A percentile compares a stretch with the other conserved stretches of the same genome.
These are phyloP conservation scores for Taphrina communis DNA, from an alignment of 1,139 yeast species.

Conservation along the genomic window DNA sequence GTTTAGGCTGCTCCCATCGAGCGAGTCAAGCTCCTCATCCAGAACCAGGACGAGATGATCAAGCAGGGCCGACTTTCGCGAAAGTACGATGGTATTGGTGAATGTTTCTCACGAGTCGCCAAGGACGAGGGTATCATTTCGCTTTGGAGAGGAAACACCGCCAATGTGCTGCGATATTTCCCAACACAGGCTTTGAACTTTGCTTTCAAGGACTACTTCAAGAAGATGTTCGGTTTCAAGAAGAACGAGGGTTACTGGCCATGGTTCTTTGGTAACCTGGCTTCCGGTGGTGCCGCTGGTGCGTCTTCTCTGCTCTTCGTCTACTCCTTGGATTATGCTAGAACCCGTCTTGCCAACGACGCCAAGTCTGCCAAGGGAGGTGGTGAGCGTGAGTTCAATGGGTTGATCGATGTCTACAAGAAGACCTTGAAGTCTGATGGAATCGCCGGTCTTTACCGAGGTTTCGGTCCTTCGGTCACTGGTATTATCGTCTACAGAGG, in stretches of 20 bases:
- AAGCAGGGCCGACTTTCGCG: constrained; percentile 76
- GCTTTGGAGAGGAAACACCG: constrained; percentile 87
- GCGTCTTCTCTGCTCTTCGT: constrained; percentile 75
- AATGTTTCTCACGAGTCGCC: constrained; percentile 75
- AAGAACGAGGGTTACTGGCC: constrained; percentile 69
- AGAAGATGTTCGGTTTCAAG: constrained; percentile 76
- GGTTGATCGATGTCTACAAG: constrained; percentile 76
- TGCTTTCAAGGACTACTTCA: constrained; percentile 83
- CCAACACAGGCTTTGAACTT: constrained; percentile 85
- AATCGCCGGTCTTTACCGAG: constrained; percentile 81
- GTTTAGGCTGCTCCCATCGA: constrained; percentile 75
- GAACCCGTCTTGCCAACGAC: constrained; percentile 84
- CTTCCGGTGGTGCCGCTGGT: constrained; percentile 85
- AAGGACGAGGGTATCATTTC: constrained; percentile 72
- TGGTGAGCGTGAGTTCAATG: constrained; percentile 79
- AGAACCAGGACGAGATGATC: constrained; percentile 83
- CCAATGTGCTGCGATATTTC: constrained; percentile 83
- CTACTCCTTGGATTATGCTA: constrained; percentile 81
- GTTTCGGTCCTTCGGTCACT: constrained; percentile 80
- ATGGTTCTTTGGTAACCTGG: constrained; percentile 80
- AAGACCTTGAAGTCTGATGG: constrained; percentile 78
- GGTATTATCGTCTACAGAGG: constrained; percentile 86
- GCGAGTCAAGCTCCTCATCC: constrained; percentile 79
- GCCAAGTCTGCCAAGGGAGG: constrained; percentile 74
- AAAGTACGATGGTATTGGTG: constrained; percentile 70